Evolutionary conservation across 2,329 filamentous ascomycete genomes (phyloP).

Genomic region (Penicillium decumbens): DNA sequence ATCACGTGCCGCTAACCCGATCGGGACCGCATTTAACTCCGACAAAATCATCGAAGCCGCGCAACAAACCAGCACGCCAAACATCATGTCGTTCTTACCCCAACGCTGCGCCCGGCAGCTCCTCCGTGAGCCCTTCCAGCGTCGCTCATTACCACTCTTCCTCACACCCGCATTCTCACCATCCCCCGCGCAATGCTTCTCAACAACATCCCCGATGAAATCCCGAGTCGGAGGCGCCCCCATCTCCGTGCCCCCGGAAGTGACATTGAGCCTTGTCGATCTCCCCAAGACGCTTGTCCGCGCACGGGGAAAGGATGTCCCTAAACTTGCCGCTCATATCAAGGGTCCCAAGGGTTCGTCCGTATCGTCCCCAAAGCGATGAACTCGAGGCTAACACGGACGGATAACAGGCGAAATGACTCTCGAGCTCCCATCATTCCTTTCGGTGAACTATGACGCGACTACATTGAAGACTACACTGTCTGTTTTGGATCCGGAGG

Average conservation of each 20-base stretch:
- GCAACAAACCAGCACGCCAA: slow-evolving; percentile 23
- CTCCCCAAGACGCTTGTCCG: slow-evolving; percentile 57
- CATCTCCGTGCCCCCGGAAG: slow-evolving; percentile 75
- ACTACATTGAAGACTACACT: slow-evolving; percentile 61
- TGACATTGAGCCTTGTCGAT: slow-evolving; percentile 65
- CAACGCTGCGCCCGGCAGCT: slow-evolving; percentile 58
- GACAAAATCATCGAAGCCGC: slow-evolving; percentile 34
- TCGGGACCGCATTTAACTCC: slow-evolving; percentile 16
- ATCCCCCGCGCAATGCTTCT: slow-evolving; percentile 58
- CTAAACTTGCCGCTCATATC: slow-evolving; percentile 64
- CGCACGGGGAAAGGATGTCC: slow-evolving; percentile 58
- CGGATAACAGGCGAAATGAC: slow-evolving; percentile 61
- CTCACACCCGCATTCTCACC: slow-evolving; percentile 65
- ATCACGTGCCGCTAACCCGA: slow-evolving; percentile 22
- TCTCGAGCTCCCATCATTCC: slow-evolving; percentile 72
- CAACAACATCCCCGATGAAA: slow-evolving; percentile 58
- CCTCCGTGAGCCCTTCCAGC: slow-evolving; percentile 44
- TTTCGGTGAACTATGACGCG: slow-evolving; percentile 65
- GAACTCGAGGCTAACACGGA: slow-evolving; percentile 5
- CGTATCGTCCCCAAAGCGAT: slow-evolving; percentile 18
- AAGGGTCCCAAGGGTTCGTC: slow-evolving; percentile 69
- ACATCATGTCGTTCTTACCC: slow-evolving; percentile 60
- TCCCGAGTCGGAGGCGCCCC: slow-evolving; percentile 85
- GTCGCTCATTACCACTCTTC: slow-evolving; percentile 62
- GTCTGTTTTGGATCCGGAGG: slow-evolving; percentile 62